Evolutionary conservation across 176 grass and related monocot genomes (phyloP), one percentile per base, ranked within the genome.

Genomic region (Ensete glaucum): DNA sequence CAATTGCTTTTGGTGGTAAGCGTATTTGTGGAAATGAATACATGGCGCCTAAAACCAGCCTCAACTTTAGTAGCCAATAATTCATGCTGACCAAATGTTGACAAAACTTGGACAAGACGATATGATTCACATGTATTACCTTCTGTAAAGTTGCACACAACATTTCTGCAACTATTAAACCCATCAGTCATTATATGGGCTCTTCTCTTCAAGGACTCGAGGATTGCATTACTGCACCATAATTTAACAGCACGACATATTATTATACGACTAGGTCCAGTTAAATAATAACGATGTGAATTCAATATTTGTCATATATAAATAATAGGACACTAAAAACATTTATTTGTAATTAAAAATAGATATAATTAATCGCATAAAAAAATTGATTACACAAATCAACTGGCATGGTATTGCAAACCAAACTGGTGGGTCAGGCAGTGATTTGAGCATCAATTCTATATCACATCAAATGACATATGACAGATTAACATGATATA

Each of bases 11-110:
- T 54, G 81, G 86, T 2, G 95, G 95, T 71, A 99, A 80, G 25
- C 82, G 80, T 89, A 99, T 89, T 88, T 99, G 95, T 12, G 95
- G 95, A 63, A 99, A 99, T 17, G 95, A 99, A 81, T 99, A 99
- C 95, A 99, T 99, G 76, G 95, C 95, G 78, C 95, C 95, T 99
- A 82, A 29, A 75, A 74, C 50, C 85, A 81, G 70, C 77, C 19
- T 53, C 64, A 8, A 64, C 2, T 19, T 62, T 57, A 70, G 27
- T 12, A 16, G 54, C 34, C 19, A 43, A 63, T 7, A 51, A 52
- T 27, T 19, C n/a, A 56, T 16, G 11, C 20, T 11, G 50, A 22
- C 11, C 49, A 12, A 73, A 60, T 8, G 29, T 69, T 15, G 8
- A 16, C 24, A 54, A 63, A 51, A 53, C n/a, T 34, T 43, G 52